Evolutionary conservation across 2,329 filamentous ascomycete species (phyloP).

Genomic region (Mycogone perniciosa): DNA sequence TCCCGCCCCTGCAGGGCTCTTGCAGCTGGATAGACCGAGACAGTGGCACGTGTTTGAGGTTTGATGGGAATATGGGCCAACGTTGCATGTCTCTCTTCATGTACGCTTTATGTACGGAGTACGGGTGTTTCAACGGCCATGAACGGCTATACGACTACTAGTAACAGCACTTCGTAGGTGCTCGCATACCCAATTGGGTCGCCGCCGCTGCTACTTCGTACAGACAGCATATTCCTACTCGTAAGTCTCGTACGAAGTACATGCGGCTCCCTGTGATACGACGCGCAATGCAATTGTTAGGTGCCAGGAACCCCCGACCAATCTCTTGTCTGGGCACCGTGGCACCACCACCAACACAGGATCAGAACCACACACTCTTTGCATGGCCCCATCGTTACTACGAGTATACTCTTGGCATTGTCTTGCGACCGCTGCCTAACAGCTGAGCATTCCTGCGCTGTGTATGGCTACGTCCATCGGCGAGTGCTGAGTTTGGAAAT

Average conservation of each 20-base stretch:
- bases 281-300: not conserved
- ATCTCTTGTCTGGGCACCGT: not conserved
- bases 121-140: no score
- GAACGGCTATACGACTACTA: no score
- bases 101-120: not conserved
- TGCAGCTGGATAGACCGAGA: not conserved
- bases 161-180: not conserved
- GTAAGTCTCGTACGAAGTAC: not conserved
- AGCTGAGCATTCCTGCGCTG: not conserved
- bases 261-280: not conserved
- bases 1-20: slow-evolving; percentile 4
- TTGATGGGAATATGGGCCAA: not conserved
- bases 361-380: not conserved
- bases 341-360: no score
- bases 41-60: slow-evolving; percentile 7
- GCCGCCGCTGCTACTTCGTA: not conserved
- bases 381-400: not conserved
- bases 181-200: not conserved
- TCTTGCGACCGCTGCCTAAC: not conserved
- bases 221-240: no score
- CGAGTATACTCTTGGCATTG: not conserved
- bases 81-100: not conserved
- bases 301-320: not conserved
- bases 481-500: not conserved
- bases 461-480: slow-evolving; percentile 1